A percentile compares a stretch with the other conserved stretches of the same genome.
These are phyloP conservation scores for Buxus sempervirens DNA, from an alignment of 164 flowering plant species.

Conservation along the genomic window DNA sequence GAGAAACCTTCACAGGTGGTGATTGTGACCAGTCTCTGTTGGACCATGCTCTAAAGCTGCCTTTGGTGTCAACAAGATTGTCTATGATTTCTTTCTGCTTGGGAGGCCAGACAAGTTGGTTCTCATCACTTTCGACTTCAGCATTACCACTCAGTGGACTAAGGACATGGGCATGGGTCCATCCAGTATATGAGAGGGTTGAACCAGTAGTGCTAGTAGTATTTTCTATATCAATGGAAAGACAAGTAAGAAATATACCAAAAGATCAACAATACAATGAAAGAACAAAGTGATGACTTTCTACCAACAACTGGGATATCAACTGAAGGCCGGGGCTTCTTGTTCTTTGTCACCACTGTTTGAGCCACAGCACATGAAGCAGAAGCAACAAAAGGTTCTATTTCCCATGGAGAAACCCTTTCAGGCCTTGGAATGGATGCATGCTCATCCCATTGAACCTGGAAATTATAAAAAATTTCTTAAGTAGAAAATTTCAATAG, in stretches of 20 bases:
- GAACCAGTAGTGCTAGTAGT: slow-evolving; percentile 25
- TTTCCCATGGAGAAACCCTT: slow-evolving; percentile 94
- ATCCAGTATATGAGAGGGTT: slow-evolving; percentile 45
- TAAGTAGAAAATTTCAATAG: not conserved
- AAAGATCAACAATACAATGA: not conserved
- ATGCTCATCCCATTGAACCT: slow-evolving; percentile 97
- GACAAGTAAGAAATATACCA: not conserved
- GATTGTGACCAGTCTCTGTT: slow-evolving; percentile 35
- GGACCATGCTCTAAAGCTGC: slow-evolving; percentile 22
- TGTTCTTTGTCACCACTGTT: slow-evolving; percentile 39
- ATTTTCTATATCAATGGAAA: slow-evolving; percentile 29
- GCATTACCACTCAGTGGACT: slow-evolving; percentile 25
- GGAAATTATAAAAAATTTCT: not conserved
- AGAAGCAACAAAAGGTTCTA: slow-evolving; percentile 63
- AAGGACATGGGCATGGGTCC: slow-evolving; percentile 32
- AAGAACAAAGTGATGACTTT: not conserved
- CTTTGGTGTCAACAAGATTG: slow-evolving; percentile 19
- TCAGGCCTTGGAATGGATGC: slow-evolving; percentile 76
- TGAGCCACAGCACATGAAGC: slow-evolving; percentile 31
- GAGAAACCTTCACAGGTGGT: slow-evolving; percentile 34
- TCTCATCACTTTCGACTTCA: slow-evolving; percentile 40
- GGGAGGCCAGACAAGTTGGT: slow-evolving; percentile 33
- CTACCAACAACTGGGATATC: slow-evolving; percentile 54
- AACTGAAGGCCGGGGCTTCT: slow-evolving; percentile 49
- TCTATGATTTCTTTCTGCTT: slow-evolving; percentile 29